Base-by-base conservation (phyloP, 805 yeast species). In the Saturnispora gosingensis region DNA sequence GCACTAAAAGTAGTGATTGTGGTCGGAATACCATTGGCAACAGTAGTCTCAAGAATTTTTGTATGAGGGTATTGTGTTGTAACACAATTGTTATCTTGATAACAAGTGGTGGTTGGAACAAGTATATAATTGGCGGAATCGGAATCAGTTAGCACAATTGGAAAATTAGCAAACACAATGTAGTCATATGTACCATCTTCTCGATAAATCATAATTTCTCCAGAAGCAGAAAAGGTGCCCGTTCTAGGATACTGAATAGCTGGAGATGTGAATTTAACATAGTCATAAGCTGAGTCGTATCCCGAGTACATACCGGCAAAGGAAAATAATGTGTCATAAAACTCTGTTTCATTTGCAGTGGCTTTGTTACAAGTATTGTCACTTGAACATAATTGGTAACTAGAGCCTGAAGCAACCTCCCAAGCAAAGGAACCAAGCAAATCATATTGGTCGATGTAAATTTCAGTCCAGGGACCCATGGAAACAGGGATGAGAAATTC, bases 401-500 rank as follows among this genome's bases (percentile, higher is more conserved):
- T 32, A 28, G 53, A 49, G 8, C 45, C 38, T 10, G 51, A 43
- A 5, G 30, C 34, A 11, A 28, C 42, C 2, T 47, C 52, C 57
- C 57, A 54, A 36, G 51, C 42, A 45, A 39, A 49, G n/a, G 35
- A 11, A 10, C 34, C 24, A 3, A n/a, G 13, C 3, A 13, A 8
- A 15, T 46, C 42, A 25, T 25, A 32, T 35, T 53, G 55, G 24
- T 40, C 32, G 22, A 56, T 20, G 3, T 18, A 24, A 30, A 54
- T 22, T 5, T 34, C 32, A 9, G 49, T 10, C 44, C 42, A 53
- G 5, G 53, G 42, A 18, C 45, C 51, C 18, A 34, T 11, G 25
- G 51, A 34, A 4, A 45, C 34, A 22, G 62, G 62, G 30, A 59
- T 34, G 30, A 53, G 55, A 47, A 58, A 42, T 20, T 44, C 47